phyloP scores from a whole-genome alignment of 495 filamentous ascomycete genomes.

The Penicillium riverlandense region DNA sequence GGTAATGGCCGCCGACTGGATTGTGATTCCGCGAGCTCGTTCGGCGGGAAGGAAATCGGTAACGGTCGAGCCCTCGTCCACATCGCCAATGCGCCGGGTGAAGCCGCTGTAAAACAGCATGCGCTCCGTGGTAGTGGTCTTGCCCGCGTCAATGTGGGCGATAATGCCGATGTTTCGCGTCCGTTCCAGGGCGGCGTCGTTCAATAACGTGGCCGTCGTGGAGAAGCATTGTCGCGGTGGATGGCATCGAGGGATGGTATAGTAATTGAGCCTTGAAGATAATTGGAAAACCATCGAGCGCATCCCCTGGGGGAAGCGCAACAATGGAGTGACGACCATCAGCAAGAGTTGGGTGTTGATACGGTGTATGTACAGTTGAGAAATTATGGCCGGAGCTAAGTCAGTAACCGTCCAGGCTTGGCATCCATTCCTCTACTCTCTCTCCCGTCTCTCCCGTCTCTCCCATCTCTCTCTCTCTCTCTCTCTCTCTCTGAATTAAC shows the following conservation, averaged over 20 bases:
- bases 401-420: no score
- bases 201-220: conserved; percentile 16
- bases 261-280: not conserved
- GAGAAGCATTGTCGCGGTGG: conserved; percentile 17
- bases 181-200: conserved; percentile 32
- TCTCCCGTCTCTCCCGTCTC: no score
- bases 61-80: conserved; percentile 94
- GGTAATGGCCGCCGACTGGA: conserved; percentile 94
- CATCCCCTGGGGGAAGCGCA: conserved; percentile 25
- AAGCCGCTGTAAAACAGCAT: conserved; percentile 98
- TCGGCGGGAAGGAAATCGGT: conserved; percentile 98
- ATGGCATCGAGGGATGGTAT: no score
- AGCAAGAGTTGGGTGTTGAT: no score
- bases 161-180: conserved; percentile 98
- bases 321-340: conserved; percentile 32
- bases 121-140: conserved; percentile 98
- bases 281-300: conserved; percentile 14
- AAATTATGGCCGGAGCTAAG: no score
- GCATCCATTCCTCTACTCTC: no score
- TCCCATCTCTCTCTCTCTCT: not conserved
- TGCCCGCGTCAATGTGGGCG: conserved; percentile 97
- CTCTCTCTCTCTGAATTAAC: not conserved
- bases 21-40: conserved; percentile 89
- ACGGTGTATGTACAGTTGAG: no score
- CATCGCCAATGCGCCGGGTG: conserved; percentile 85